A percentile compares a stretch with the other conserved stretches of the same genome.
These are phyloP conservation scores for Caryocar brasiliense DNA, from an alignment of 441 rosid species.

Conservation along the genomic window DNA sequence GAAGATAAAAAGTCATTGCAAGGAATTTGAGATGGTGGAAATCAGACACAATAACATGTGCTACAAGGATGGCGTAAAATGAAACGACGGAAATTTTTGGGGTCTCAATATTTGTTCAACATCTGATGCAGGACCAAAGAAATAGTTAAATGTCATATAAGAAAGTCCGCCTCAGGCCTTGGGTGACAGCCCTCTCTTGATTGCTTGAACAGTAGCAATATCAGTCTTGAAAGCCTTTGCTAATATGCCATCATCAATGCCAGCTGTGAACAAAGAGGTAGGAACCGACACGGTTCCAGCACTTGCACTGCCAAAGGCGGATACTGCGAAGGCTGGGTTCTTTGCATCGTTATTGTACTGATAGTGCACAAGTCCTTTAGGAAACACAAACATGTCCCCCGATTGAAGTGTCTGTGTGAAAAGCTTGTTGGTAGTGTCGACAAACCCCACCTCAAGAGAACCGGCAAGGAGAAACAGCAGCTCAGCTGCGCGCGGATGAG, in stretches of 20 bases:
- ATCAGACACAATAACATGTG: no score
- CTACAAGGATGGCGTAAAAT: no score
- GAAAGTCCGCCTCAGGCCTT: no score
- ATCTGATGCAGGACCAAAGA: no score
- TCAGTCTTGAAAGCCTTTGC: constrained; percentile 32
- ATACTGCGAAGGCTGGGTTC: constrained; percentile 15
- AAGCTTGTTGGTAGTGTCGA: constrained; percentile 28
- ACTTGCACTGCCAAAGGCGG: constrained; percentile 31
- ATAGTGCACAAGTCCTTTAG: constrained; percentile 32
- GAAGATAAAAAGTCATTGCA: no score
- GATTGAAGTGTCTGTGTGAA: constrained; percentile 21
- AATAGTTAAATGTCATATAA: no score
- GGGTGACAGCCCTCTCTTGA: no score
- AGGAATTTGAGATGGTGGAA: no score
- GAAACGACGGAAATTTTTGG: no score
- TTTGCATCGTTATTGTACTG: constrained; percentile 17
- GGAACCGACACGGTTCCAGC: constrained; percentile 31
- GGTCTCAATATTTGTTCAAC: no score
- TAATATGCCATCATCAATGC: constrained; percentile 16
- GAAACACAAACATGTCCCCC: constrained; percentile 29
- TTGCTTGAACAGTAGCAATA: no score
- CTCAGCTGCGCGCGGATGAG: constrained; percentile 34
- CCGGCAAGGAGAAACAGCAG: constrained; percentile 22
- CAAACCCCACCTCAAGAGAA: constrained; percentile 26
- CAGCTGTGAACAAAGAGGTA: constrained; percentile 6